Percentiles rank a stretch among this genome's conserved stretches.
Evolutionary conservation across 805 yeast species (phyloP).

Genomic region (Candida sanyiensis): DNA sequence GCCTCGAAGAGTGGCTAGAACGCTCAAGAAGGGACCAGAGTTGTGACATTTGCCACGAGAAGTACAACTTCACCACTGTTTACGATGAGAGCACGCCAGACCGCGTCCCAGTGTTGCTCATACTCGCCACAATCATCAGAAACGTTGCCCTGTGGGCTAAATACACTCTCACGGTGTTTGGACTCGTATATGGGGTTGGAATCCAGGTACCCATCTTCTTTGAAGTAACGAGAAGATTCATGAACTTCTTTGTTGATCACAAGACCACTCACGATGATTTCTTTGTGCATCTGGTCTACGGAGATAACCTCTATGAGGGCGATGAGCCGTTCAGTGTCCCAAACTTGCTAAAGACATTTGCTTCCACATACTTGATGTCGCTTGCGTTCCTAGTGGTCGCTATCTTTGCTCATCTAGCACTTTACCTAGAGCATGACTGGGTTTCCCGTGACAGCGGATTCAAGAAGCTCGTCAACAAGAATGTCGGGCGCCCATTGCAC

Average conservation of each 20-base stretch:
- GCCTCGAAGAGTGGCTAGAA: constrained; percentile 81
- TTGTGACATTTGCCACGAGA: constrained; percentile 86
- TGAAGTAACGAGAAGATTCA: constrained; percentile 47
- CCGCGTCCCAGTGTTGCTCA: constrained; percentile 47
- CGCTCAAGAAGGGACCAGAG: constrained; percentile 47
- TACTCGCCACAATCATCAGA: constrained; percentile 35
- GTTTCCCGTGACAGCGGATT: constrained; percentile 68
- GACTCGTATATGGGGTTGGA: constrained; percentile 34
- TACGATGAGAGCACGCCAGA: constrained; percentile 63
- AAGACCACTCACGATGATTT: constrained; percentile 36
- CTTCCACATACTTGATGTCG: constrained; percentile 23
- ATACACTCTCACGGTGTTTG: constrained; percentile 17
- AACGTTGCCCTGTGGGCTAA: constrained; percentile 17
- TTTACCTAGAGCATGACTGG: constrained; percentile 63
- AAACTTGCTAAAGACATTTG: constrained; percentile 9
- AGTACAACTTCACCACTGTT: constrained; percentile 61
- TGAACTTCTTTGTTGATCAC: constrained; percentile 53
- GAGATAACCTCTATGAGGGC: constrained; percentile 16
- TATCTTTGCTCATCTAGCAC: constrained; percentile 37
- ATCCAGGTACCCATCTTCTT: constrained; percentile 55
- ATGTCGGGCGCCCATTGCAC: constrained; percentile 41
- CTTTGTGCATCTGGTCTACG: constrained; percentile 22
- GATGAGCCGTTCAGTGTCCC: constrained; percentile 12
- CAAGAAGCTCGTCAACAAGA: constrained; percentile 47
- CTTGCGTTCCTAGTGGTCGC: constrained; percentile 34